A percentile compares a stretch with the other conserved stretches of the same genome.
Conservation (phyloP, 2,329 filamentous ascomycete species). For the Aspergillus bombycis region DNA sequence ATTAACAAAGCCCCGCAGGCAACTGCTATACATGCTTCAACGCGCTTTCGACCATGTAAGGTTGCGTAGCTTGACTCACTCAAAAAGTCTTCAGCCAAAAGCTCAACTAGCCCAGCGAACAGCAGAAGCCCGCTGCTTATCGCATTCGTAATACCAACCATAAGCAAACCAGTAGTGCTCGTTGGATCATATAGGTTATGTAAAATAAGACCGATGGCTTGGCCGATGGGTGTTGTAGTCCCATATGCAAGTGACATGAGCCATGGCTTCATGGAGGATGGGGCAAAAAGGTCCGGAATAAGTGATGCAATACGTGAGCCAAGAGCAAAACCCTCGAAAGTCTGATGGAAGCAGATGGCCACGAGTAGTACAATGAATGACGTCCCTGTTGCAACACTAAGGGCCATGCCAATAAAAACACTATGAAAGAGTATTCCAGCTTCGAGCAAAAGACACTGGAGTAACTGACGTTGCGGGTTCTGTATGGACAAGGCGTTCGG, state of each 20-base stretch:
- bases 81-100: conserved; percentile 82
- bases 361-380: conserved; percentile 79
- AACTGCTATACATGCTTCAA: conserved; percentile 66
- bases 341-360: conserved; percentile 83
- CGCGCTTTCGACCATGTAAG: conserved; percentile 59
- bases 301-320: conserved; percentile 83
- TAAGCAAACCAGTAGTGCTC: conserved; percentile 73
- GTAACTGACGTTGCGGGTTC: conserved; percentile 67
- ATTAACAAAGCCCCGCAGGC: conserved; percentile 64
- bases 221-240: conserved; percentile 77
- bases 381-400: conserved; percentile 78
- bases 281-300: conserved; percentile 65
- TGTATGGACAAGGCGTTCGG: conserved; percentile 42
- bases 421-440: conserved; percentile 84
- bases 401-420: conserved; percentile 84
- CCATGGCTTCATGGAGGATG: conserved; percentile 74
- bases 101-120: conserved; percentile 81
- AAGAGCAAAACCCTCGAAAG: conserved; percentile 84
- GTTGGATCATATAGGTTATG: conserved; percentile 80
- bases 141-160: conserved; percentile 87
- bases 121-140: conserved; percentile 78
- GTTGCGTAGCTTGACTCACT: conserved; percentile 66
- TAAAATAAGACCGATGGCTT: conserved; percentile 77
- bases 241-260: conserved; percentile 67
- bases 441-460: conserved; percentile 79